These are phyloP conservation scores for Claviceps sp. DNA, from an alignment of 2,329 filamentous ascomycete genomes.

Conservation along the genomic window DNA sequence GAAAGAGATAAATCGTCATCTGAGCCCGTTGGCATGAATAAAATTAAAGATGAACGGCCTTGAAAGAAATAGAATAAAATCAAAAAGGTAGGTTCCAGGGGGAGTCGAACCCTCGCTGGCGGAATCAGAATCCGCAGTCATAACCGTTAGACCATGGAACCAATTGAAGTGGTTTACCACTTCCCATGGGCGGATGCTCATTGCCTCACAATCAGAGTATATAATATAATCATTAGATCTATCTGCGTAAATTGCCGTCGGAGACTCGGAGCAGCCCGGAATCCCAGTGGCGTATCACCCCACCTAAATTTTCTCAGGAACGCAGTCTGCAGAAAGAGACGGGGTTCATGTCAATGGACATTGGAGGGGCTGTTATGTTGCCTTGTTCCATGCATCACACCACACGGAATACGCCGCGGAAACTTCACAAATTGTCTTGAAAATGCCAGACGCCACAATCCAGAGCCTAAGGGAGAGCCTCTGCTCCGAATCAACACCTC, in stretches of 20 bases:
- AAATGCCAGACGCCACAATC: slow-evolving; percentile 33
- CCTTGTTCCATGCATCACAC: background rate
- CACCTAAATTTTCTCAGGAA: slow-evolving; percentile 21
- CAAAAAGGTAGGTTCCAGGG: slow-evolving; percentile 17
- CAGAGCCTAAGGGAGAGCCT: slow-evolving; percentile 59
- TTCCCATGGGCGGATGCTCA: slow-evolving; percentile 11
- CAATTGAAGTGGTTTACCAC: slow-evolving; percentile 13
- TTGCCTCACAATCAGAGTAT: accelerated
- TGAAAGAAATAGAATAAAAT: background rate
- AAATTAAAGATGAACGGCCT: background rate
- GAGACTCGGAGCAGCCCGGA: background rate
- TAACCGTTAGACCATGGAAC: slow-evolving; percentile 25
- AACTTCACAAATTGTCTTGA: background rate
- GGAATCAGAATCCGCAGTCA: slow-evolving; percentile 25
- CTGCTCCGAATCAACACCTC: slow-evolving; percentile 64
- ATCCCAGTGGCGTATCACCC: slow-evolving; percentile 12
- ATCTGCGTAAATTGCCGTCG: background rate
- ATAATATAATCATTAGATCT: no score
- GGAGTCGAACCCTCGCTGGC: slow-evolving; percentile 25
- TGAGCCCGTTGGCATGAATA: no score
- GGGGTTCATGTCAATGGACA: background rate
- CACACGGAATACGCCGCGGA: background rate
- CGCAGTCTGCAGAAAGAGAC: background rate
- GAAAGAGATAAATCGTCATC: no score
- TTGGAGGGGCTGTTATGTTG: background rate